A percentile compares a stretch with the other conserved stretches of the same genome.
phyloP scores from a whole-genome alignment of 371 early-diverging fungal species.

The Mortierella sp. region DNA sequence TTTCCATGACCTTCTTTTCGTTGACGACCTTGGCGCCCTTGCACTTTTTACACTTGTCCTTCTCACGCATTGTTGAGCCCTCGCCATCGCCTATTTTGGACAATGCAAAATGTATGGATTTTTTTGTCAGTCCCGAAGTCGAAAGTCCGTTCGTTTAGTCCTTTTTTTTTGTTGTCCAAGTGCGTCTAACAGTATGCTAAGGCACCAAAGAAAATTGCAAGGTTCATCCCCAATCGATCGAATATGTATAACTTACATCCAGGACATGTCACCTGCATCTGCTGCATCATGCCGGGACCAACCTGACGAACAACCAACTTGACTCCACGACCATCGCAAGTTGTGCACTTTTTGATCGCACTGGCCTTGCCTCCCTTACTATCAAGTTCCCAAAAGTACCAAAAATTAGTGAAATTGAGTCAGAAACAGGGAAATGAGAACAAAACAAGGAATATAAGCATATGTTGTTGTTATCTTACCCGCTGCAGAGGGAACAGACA shows the following conservation, averaged over 20 bases:
- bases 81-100: conserved; percentile 70
- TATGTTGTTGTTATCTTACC: conserved; percentile 29
- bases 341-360: conserved; percentile 77
- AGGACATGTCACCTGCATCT: conserved; percentile 87
- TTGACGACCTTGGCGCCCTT: conserved; percentile 82
- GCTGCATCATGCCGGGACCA: conserved; percentile 96
- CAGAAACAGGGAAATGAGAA: no score
- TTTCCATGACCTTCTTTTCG: conserved; percentile 90
- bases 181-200: no score
- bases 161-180: no score
- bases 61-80: conserved; percentile 80
- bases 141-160: no score
- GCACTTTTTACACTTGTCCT: conserved; percentile 91
- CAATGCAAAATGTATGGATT: conserved; percentile 8
- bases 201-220: no score
- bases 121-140: background rate
- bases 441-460: no score
- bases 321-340: conserved; percentile 93
- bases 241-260: conserved; percentile 58
- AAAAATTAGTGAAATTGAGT: no score
- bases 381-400: background rate
- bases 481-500: conserved; percentile 76
- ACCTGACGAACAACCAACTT: conserved; percentile 90
- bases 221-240: no score
- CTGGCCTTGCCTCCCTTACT: conserved; percentile 84